Evolutionary conservation across 2,329 filamentous ascomycete genomes (phyloP).

Genomic region (Colletotrichum brevisporum): DNA sequence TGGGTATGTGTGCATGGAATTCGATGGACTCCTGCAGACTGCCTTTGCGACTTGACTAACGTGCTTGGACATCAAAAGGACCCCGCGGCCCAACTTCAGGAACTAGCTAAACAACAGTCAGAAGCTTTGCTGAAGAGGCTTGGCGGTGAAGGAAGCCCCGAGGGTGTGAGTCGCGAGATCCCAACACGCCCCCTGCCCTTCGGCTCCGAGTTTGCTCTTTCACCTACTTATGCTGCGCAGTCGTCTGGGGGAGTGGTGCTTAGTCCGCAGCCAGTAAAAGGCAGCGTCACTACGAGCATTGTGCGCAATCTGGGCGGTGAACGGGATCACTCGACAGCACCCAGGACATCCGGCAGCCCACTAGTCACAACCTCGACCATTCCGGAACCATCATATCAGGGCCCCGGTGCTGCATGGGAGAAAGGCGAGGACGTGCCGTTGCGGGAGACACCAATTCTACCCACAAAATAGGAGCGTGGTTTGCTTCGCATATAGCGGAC

Average conservation of each 20-base stretch:
- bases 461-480: slow-evolving; percentile 58
- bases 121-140: slow-evolving; percentile 71
- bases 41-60: slow-evolving; percentile 71
- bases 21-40: slow-evolving; percentile 64
- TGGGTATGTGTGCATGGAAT: slow-evolving; percentile 87
- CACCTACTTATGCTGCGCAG: slow-evolving; percentile 61
- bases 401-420: slow-evolving; percentile 66
- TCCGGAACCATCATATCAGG: slow-evolving; percentile 62
- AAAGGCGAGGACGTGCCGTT: slow-evolving; percentile 61
- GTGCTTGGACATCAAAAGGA: slow-evolving; percentile 70
- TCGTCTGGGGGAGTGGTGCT: slow-evolving; percentile 50
- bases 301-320: slow-evolving; percentile 49
- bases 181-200: slow-evolving; percentile 66
- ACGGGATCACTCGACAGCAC: slow-evolving; percentile 21
- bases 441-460: slow-evolving; percentile 53
- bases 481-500: slow-evolving; percentile 53
- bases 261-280: slow-evolving; percentile 61
- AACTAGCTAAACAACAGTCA: slow-evolving; percentile 77
- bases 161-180: slow-evolving; percentile 57
- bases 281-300: slow-evolving; percentile 52
- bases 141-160: slow-evolving; percentile 49
- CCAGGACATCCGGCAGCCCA: not conserved
- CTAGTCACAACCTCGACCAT: slow-evolving; percentile 46
- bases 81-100: slow-evolving; percentile 77
- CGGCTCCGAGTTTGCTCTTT: slow-evolving; percentile 64